These are phyloP conservation scores for Botrytis fragariae DNA, from an alignment of 2,329 filamentous ascomycete species.

Conservation along the genomic window DNA sequence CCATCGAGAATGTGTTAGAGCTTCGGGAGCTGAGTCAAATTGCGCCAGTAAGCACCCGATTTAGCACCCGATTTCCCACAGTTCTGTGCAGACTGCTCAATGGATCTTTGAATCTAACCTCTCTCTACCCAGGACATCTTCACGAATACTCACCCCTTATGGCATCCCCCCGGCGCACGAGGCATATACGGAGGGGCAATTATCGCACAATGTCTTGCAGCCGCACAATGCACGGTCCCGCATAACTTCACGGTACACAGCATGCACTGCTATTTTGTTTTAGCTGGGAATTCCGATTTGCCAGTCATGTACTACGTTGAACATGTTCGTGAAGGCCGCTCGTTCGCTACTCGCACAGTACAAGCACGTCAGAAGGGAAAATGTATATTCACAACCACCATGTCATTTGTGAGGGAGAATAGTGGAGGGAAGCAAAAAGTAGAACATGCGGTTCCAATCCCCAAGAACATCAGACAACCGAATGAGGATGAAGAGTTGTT, in stretches of 20 bases:
- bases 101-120: background rate
- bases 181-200: constrained; percentile 93
- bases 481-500: constrained; percentile 45
- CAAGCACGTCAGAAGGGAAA: constrained; percentile 85
- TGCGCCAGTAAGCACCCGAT: constrained; percentile 57
- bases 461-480: constrained; percentile 43
- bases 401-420: constrained; percentile 76
- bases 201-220: constrained; percentile 86
- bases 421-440: constrained; percentile 54
- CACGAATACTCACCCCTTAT: constrained; percentile 87
- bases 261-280: constrained; percentile 99
- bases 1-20: constrained; percentile 87
- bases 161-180: constrained; percentile 87
- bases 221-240: constrained; percentile 84
- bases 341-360: constrained; percentile 91
- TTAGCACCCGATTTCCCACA: constrained; percentile 32
- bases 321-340: constrained; percentile 83
- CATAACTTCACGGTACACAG: constrained; percentile 80
- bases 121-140: constrained; percentile 68
- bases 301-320: constrained; percentile 96
- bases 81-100: constrained; percentile 18
- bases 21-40: constrained; percentile 76
- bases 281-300: constrained; percentile 79
- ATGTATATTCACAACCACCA: constrained; percentile 92
- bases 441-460: constrained; percentile 63